Conservation (phyloP, 164 flowering plant genomes). For the Piper longum region DNA sequence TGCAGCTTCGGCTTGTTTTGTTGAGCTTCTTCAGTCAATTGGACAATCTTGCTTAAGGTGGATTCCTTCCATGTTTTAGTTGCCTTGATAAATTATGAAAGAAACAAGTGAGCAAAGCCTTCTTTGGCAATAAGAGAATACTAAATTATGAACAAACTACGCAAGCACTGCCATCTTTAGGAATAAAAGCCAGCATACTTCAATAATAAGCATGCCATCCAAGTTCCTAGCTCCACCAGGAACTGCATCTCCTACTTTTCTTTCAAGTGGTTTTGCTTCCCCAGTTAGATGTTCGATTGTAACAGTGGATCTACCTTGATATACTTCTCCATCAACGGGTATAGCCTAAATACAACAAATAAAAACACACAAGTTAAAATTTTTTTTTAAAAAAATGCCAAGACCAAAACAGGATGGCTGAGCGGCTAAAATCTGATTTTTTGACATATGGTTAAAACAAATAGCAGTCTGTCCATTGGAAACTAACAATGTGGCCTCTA, state of each 20-base stretch:
- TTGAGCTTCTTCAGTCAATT: slow-evolving; percentile 91
- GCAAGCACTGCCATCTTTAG: too few relatives aligned
- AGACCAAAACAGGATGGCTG: too few relatives aligned
- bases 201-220: slow-evolving; percentile 92
- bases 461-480: too few relatives aligned
- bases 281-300: slow-evolving; percentile 95
- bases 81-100: slow-evolving; percentile 32
- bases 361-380: too few relatives aligned
- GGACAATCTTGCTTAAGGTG: slow-evolving; percentile 73
- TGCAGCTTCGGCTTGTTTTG: slow-evolving; percentile 56
- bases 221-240: slow-evolving; percentile 97
- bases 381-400: too few relatives aligned
- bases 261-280: slow-evolving; percentile 85
- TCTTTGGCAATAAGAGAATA: too few relatives aligned
- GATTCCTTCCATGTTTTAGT: slow-evolving; percentile 90
- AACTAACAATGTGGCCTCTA: neutral
- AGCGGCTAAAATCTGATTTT: too few relatives aligned
- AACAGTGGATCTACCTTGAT: slow-evolving; percentile 80
- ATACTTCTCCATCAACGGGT: slow-evolving; percentile 90
- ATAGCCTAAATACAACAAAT: slow-evolving; percentile 50
- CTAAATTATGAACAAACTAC: too few relatives aligned
- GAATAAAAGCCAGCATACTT: slow-evolving; percentile 29
- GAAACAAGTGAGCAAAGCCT: neutral
- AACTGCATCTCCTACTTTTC: slow-evolving; percentile 64
- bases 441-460: too few relatives aligned